Conservation (phyloP, 2,329 filamentous ascomycete genomes). For the Fusarium avenaceum region DNA sequence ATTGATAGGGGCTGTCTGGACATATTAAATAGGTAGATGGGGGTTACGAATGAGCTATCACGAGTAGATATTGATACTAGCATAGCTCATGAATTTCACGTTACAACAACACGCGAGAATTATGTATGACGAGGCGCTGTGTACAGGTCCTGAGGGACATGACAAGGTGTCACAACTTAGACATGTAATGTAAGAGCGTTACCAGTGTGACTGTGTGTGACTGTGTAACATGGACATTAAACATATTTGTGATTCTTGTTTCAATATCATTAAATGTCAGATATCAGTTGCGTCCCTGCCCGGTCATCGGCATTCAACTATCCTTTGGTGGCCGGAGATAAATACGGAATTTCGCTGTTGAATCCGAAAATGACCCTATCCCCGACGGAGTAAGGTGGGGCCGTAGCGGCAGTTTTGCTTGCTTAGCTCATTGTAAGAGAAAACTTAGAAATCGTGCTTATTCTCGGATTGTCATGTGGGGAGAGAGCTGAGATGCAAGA, state of each 20-base stretch:
- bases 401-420: too few species aligned
- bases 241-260: not conserved
- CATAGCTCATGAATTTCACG: not conserved
- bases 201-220: not conserved
- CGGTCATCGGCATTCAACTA: slow-evolving; percentile 21
- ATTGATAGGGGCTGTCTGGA: slow-evolving; percentile 12
- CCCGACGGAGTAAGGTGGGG: not conserved
- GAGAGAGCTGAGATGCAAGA: not conserved
- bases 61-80: not conserved
- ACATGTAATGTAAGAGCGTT: slow-evolving; percentile 23
- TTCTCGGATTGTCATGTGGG: too few species aligned
- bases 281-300: not conserved
- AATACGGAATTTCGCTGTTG: slow-evolving; percentile 16
- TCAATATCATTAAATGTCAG: not conserved
- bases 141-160: slow-evolving; percentile 4
- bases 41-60: slow-evolving; percentile 32
- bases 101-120: not conserved
- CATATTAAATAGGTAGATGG: slow-evolving; percentile 18
- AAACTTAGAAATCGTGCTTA: too few species aligned
- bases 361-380: slow-evolving; percentile 19
- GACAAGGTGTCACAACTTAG: slow-evolving; percentile 14
- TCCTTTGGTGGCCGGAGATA: slow-evolving; percentile 15
- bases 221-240: slow-evolving; percentile 7
- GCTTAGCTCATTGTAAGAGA: too few species aligned
- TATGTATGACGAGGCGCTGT: slow-evolving; percentile 17